Base-by-base conservation (phyloP, 805 yeast species). In the Metschnikowia cubensis region DNA sequence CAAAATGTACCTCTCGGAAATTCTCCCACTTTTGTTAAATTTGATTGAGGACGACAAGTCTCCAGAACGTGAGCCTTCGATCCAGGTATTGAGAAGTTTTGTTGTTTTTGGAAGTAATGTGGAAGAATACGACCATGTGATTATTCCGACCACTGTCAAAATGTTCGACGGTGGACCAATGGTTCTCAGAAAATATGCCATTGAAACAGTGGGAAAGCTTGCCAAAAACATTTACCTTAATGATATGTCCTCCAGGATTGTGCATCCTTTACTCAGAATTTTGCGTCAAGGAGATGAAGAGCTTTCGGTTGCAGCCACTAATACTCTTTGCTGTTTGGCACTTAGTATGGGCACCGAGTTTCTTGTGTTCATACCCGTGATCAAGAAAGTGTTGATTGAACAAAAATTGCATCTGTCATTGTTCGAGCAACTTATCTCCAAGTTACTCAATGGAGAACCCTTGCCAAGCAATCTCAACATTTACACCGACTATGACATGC, bases 241-340 rank as follows among this genome's bases (percentile, higher is more conserved):
- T 50, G 98, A 92, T 57, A 85, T 90, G 89, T 85, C 96, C 0
- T 87, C 97, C 1, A 75, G 97, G 54, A 87, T 94, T 45, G 81
- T 94, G 25, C 97, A 92, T 58, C 92, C 97, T 0, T 66, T 94
- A 11, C 68, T 91, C 6, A 71, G 97, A 49, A 84, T 89, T 0
- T 68, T 94, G 45, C 57, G 64, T 15, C 70, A 67, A 52, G 73
- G 67, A 10, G 74, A 74, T 51, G 86, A 81, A 7, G 96, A 87
- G 25, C 67, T 90, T 18, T 77, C 80, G 33, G 73, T 71, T 11
- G 80, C 85, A 0, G 77, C 89, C 0, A 80, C 91, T 77, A 89
- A 87, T 52, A 87, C 98, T 0, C 68, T 94, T 42, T 83, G 96
- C 56, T 75, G 88, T 50, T 68, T 91, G 47, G 75, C 89, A 47